Conservation (phyloP, 306 rosid genomes). For the Quercus suber region DNA sequence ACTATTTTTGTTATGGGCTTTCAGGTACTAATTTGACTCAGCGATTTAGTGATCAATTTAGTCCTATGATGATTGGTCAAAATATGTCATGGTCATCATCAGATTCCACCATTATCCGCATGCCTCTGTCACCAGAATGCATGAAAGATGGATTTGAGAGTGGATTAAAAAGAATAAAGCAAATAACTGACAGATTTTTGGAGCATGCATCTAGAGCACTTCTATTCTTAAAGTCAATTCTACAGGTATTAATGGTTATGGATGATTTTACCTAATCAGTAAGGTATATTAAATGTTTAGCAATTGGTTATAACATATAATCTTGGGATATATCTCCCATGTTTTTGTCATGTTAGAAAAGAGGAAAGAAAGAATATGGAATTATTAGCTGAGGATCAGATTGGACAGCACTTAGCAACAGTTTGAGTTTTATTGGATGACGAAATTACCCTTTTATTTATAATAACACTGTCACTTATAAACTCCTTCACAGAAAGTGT, state of each 20-base stretch:
- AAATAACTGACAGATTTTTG: conserved; percentile 62
- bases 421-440: neutral
- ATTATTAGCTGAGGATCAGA: neutral
- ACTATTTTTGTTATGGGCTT: conserved; percentile 31
- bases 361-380: neutral
- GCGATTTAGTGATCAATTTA: conserved; percentile 80
- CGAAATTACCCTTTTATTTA: neutral
- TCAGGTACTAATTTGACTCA: conserved; percentile 83
- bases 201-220: conserved; percentile 84
- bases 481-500: neutral
- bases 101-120: conserved; percentile 90
- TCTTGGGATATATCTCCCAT: neutral
- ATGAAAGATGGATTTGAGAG: conserved; percentile 58
- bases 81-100: conserved; percentile 59
- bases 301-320: neutral
- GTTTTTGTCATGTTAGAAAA: neutral
- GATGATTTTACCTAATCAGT: neutral
- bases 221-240: conserved; percentile 76
- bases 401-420: neutral
- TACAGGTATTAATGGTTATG: conserved; percentile 57
- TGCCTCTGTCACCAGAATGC: conserved; percentile 77
- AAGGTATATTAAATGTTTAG: neutral
- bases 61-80: conserved; percentile 77
- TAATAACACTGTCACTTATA: neutral
- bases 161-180: conserved; percentile 57